These are phyloP conservation scores for Pythium rishiriense DNA, from an alignment of 352 stramenopile genomes.

Conservation along the genomic window DNA sequence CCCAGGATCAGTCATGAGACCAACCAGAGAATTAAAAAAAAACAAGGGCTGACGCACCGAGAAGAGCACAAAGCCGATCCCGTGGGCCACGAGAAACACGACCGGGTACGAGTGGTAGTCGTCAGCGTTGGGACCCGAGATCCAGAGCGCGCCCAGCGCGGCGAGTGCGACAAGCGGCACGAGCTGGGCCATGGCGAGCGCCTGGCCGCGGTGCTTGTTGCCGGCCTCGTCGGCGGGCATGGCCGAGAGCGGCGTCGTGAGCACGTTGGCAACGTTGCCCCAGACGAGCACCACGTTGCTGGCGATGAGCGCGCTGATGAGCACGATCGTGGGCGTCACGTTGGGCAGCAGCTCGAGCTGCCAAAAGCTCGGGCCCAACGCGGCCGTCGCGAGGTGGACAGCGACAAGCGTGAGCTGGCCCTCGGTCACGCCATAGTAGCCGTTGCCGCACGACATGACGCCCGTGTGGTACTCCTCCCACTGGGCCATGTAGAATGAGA, in stretches of 20 bases:
- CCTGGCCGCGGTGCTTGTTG: slow-evolving; percentile 84
- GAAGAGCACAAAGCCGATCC: slow-evolving; percentile 84
- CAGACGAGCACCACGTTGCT: slow-evolving; percentile 81
- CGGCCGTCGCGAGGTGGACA: slow-evolving; percentile 55
- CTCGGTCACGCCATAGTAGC: slow-evolving; percentile 82
- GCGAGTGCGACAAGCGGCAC: slow-evolving; percentile 67
- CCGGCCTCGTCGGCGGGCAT: slow-evolving; percentile 70
- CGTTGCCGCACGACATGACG: slow-evolving; percentile 88
- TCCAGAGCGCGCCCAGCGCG: slow-evolving; percentile 65
- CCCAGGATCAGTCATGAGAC: no score
- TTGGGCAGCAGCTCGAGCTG: slow-evolving; percentile 39
- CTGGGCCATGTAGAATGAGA: slow-evolving; percentile 84
- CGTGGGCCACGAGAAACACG: slow-evolving; percentile 79
- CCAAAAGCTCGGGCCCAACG: slow-evolving; percentile 66
- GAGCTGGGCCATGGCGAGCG: slow-evolving; percentile 74
- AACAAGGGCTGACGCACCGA: slow-evolving; percentile 44
- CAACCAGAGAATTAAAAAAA: slow-evolving; percentile 1
- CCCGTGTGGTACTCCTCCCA: slow-evolving; percentile 91
- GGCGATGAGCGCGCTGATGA: slow-evolving; percentile 55
- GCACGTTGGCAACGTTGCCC: slow-evolving; percentile 77
- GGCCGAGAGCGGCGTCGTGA: slow-evolving; percentile 46
- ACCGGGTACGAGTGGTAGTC: slow-evolving; percentile 73
- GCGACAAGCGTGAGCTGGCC: slow-evolving; percentile 77
- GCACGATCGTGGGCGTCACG: slow-evolving; percentile 45
- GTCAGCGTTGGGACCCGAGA: slow-evolving; percentile 60